Evolutionary conservation across 202 grass and related monocot genomes (phyloP).

Genomic region (Carex arenaria): DNA sequence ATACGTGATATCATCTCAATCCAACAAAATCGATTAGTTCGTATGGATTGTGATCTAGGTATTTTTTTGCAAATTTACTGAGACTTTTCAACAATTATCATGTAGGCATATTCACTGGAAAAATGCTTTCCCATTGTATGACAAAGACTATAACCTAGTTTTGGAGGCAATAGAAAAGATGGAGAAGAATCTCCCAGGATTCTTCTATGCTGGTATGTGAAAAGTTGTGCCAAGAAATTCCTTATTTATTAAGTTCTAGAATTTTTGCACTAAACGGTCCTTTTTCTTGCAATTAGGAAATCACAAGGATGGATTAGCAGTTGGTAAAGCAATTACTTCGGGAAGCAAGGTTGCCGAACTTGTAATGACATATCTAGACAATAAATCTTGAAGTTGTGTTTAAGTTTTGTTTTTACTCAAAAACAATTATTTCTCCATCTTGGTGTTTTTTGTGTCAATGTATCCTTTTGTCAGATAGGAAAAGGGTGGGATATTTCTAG

Average conservation of each 20-base stretch:
- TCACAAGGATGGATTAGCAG: conserved; percentile 84
- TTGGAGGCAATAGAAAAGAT: conserved; percentile 92
- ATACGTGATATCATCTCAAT: background rate
- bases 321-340: conserved; percentile 85
- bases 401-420: conserved; percentile 5
- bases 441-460: background rate
- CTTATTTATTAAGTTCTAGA: background rate
- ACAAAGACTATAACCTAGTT: conserved; percentile 58
- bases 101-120: conserved; percentile 84
- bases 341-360: conserved; percentile 79
- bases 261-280: conserved; percentile 3
- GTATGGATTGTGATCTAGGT: background rate
- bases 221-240: background rate
- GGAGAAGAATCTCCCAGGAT: conserved; percentile 89
- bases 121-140: conserved; percentile 98
- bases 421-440: background rate
- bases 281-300: conserved; percentile 54
- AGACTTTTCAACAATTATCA: background rate
- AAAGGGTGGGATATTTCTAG: background rate
- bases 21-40: background rate
- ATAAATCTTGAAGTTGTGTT: conserved; percentile 19
- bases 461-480: background rate
- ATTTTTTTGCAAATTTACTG: background rate
- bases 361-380: conserved; percentile 59
- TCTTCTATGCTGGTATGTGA: conserved; percentile 94